Conservation (phyloP, 2,329 filamentous ascomycete genomes). For the Fusarium nodosum region DNA sequence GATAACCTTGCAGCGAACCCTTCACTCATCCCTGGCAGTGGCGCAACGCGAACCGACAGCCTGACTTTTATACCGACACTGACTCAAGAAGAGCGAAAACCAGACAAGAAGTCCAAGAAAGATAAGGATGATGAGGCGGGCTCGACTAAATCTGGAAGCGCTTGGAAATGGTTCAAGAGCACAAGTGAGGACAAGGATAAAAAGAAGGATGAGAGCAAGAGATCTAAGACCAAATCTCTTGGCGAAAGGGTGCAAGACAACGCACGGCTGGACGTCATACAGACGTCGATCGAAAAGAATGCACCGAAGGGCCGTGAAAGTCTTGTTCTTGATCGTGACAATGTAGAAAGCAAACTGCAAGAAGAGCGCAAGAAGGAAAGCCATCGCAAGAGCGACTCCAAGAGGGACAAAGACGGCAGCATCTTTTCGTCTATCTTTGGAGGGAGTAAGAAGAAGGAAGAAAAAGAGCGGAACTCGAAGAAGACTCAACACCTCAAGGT, state of each 20-base stretch:
- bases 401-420: conserved; percentile 93
- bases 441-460: conserved; percentile 86
- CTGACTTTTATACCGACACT: conserved; percentile 85
- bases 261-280: conserved; percentile 85
- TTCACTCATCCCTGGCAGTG: conserved; percentile 77
- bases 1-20: conserved; percentile 58
- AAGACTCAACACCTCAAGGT: conserved; percentile 80
- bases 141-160: conserved; percentile 73
- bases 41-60: conserved; percentile 77
- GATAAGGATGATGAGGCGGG: conserved; percentile 75
- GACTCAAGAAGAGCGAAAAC: conserved; percentile 76
- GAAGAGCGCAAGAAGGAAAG: conserved; percentile 88
- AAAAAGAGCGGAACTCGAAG: conserved; percentile 79
- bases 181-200: conserved; percentile 74
- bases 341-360: conserved; percentile 76
- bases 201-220: conserved; percentile 73
- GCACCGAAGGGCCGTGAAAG: conserved; percentile 81
- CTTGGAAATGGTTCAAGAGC: conserved; percentile 82
- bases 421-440: conserved; percentile 96
- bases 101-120: conserved; percentile 81
- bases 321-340: conserved; percentile 84
- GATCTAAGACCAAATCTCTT: conserved; percentile 72
- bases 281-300: conserved; percentile 83
- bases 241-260: conserved; percentile 78
- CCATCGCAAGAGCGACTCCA: conserved; percentile 79